phyloP scores from a whole-genome alignment of 495 filamentous ascomycete genomes.

The Penicillium herquei region DNA sequence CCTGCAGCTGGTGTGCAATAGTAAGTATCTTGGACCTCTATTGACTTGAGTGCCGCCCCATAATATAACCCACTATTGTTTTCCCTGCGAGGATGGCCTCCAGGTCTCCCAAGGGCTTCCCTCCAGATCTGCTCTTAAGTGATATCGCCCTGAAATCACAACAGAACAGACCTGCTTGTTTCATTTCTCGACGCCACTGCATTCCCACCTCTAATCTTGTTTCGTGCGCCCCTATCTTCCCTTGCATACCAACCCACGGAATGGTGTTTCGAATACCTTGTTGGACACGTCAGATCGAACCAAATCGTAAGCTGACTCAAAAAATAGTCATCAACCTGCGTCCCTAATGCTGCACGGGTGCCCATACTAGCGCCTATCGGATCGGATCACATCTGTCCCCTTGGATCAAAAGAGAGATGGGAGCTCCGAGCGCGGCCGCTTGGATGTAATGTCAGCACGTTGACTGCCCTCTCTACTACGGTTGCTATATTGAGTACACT shows the following conservation, averaged over 20 bases:
- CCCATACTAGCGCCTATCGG: slow-evolving; percentile 46
- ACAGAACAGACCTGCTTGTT: neutral
- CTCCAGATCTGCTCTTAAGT: too few species aligned
- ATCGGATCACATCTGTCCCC: slow-evolving; percentile 46
- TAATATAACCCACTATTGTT: too few species aligned
- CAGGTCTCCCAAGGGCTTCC: too few species aligned
- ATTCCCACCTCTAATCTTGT: neutral
- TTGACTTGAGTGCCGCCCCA: too few species aligned
- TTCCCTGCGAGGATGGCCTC: too few species aligned
- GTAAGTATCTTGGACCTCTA: slow-evolving; percentile 31
- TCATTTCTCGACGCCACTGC: slow-evolving; percentile 1
- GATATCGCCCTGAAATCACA: too few species aligned
- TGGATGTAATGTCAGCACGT: slow-evolving; percentile 50
- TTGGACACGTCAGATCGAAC: neutral
- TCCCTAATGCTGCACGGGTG: slow-evolving; percentile 42
- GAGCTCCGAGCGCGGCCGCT: slow-evolving; percentile 49
- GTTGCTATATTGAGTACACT: slow-evolving; percentile 39
- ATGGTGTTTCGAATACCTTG: slow-evolving; percentile 1
- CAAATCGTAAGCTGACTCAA: slow-evolving; percentile 1
- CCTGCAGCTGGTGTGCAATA: slow-evolving; percentile 57
- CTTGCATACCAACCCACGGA: slow-evolving; percentile 8
- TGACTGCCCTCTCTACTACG: slow-evolving; percentile 44
- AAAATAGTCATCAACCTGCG: slow-evolving; percentile 48
- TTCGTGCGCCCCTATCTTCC: neutral
- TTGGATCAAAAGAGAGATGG: slow-evolving; percentile 49